Percentiles rank a stretch among this genome's conserved stretches.
phyloP scores from a whole-genome alignment of 148 eudicot species.

The Nyssa sinensis region DNA sequence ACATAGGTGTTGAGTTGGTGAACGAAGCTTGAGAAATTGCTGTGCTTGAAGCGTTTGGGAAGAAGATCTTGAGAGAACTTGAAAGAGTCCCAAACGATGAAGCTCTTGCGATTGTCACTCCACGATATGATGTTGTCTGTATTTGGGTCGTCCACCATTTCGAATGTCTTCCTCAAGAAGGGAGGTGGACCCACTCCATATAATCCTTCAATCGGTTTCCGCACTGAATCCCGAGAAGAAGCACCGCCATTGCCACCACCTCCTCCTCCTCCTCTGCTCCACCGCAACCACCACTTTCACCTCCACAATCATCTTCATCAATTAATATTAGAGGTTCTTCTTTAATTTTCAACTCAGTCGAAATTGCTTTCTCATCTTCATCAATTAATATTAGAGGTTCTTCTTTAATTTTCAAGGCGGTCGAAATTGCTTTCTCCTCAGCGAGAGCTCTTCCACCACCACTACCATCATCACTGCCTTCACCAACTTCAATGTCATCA shows the following conservation, averaged over 20 bases:
- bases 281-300: too few relatives aligned
- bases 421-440: too few relatives aligned
- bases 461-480: background rate
- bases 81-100: slow-evolving; percentile 64
- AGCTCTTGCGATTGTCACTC: slow-evolving; percentile 35
- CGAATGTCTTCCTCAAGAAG: slow-evolving; percentile 66
- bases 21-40: slow-evolving; percentile 76
- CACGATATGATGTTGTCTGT: slow-evolving; percentile 61
- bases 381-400: too few relatives aligned
- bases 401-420: too few relatives aligned
- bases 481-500: slow-evolving; percentile 8
- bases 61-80: slow-evolving; percentile 46
- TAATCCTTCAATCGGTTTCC: slow-evolving; percentile 47
- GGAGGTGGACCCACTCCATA: slow-evolving; percentile 57
- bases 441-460: too few relatives aligned
- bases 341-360: too few relatives aligned
- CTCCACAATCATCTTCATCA: too few relatives aligned
- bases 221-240: slow-evolving; percentile 8
- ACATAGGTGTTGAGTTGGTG: slow-evolving; percentile 85
- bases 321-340: too few relatives aligned
- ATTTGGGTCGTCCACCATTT: slow-evolving; percentile 64
- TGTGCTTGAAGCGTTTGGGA: slow-evolving; percentile 66
- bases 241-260: slow-evolving; percentile 4
- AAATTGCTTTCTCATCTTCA: too few relatives aligned
- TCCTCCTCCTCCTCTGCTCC: too few relatives aligned